phyloP scores from a whole-genome alignment of 495 filamentous ascomycete genomes.

The Penicillium herquei region DNA sequence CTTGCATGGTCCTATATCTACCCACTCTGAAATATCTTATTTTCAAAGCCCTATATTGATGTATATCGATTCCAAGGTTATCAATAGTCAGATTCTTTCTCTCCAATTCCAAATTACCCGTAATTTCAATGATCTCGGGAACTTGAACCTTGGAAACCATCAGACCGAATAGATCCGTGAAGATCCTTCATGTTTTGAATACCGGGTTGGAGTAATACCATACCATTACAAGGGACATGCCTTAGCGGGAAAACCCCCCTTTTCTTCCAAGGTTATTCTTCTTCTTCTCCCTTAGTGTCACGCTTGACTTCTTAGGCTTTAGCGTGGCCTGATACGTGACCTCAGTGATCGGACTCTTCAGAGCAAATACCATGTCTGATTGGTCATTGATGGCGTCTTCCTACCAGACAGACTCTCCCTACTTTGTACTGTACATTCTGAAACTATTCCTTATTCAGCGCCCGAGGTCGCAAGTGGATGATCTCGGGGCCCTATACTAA shows the following conservation, averaged over 20 bases:
- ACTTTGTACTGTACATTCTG: background rate
- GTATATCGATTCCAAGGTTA: too few relatives aligned
- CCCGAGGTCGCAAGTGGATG: background rate
- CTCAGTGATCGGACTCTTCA: constrained; percentile 5
- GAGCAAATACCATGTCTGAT: background rate
- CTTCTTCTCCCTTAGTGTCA: background rate
- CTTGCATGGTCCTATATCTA: too few relatives aligned
- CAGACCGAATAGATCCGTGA: constrained; percentile 19
- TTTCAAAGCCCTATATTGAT: too few relatives aligned
- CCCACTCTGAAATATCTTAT: too few relatives aligned
- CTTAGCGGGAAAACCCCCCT: background rate
- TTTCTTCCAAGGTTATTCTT: background rate
- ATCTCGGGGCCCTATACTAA: constrained; percentile 12
- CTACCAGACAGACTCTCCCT: background rate
- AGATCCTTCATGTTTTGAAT: background rate
- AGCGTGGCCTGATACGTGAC: background rate
- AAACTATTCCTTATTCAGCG: background rate
- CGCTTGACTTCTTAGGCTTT: background rate
- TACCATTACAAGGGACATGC: background rate
- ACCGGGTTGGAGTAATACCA: background rate
- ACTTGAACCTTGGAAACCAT: constrained; percentile 1
- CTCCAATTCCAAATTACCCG: constrained; percentile 2
- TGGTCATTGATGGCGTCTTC: constrained; percentile 2
- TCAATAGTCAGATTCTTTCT: background rate
- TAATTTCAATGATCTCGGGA: constrained; percentile 20